A percentile compares a stretch with the other conserved stretches of the same genome.
Conservation (phyloP, 2,329 filamentous ascomycete species). For the Trichoderma harzianum region DNA sequence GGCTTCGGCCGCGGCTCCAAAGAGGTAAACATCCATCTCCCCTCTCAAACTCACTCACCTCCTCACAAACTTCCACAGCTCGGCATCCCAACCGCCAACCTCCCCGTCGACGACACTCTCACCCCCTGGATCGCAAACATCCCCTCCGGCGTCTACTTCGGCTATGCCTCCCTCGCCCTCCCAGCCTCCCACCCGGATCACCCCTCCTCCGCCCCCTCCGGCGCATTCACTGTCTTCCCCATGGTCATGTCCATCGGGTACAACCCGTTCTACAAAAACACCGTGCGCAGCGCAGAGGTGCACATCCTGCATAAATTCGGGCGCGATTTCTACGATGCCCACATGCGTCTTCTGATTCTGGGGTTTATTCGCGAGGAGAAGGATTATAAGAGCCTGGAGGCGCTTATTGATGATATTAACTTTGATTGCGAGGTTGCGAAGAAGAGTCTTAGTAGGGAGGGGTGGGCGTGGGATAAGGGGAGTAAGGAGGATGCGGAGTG, state of each 20-base stretch:
- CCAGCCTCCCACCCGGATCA: conserved; percentile 45
- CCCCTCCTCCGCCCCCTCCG: conserved; percentile 19
- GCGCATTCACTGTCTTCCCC: conserved; percentile 56
- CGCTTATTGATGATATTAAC: conserved; percentile 81
- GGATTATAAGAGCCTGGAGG: conserved; percentile 82
- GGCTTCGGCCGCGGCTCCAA: conserved; percentile 93
- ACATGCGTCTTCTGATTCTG: conserved; percentile 74
- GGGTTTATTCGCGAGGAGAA: conserved; percentile 87
- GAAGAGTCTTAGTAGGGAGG: conserved; percentile 64
- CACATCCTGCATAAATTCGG: conserved; percentile 78
- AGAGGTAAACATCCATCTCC: conserved; percentile 55
- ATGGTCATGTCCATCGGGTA: conserved; percentile 95
- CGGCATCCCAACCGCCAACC: conserved; percentile 94
- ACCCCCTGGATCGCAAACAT: conserved; percentile 60
- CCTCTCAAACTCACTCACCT: not conserved
- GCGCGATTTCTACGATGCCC: conserved; percentile 79
- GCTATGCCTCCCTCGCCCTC: conserved; percentile 74
- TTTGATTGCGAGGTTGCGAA: conserved; percentile 82
- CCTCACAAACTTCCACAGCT: conserved; percentile 44
- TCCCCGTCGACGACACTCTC: conserved; percentile 65
- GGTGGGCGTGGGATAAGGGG: conserved; percentile 50
- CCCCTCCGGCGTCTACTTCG: conserved; percentile 86
- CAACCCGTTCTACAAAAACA: conserved; percentile 97
- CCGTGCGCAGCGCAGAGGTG: conserved; percentile 79
- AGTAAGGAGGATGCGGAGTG: conserved; percentile 33